Conservation (phyloP, 805 yeast species). For the Hanseniaspora taiwanica region DNA sequence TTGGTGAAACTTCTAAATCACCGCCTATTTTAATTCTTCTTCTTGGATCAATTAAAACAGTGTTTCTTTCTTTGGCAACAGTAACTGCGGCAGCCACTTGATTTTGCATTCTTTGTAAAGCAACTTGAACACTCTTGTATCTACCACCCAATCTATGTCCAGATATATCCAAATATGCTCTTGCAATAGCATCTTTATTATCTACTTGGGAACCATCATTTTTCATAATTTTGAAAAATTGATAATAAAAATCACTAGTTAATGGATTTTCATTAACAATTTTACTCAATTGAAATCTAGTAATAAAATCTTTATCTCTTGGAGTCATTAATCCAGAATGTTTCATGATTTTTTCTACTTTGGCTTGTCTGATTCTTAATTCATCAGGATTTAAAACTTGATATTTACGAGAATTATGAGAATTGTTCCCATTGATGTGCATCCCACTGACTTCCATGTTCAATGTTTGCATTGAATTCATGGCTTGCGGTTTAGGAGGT, state of each 20-base stretch:
- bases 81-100: conserved; percentile 95
- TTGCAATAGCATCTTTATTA: conserved; percentile 70
- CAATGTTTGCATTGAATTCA: conserved; percentile 2
- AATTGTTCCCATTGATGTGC: conserved; percentile 9
- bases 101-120: conserved; percentile 93
- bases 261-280: conserved; percentile 95
- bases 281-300: conserved; percentile 87
- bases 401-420: conserved; percentile 16
- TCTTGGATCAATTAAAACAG: conserved; percentile 74
- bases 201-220: conserved; percentile 29
- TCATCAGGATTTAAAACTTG: conserved; percentile 53
- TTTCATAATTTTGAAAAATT: conserved; percentile 71
- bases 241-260: conserved; percentile 92
- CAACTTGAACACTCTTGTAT: conserved; percentile 73
- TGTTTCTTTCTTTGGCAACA: conserved; percentile 82
- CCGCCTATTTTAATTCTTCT: conserved; percentile 56
- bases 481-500: background rate
- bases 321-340: conserved; percentile 95
- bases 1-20: conserved; percentile 19
- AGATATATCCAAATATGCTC: conserved; percentile 80
- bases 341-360: conserved; percentile 60
- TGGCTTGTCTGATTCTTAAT: conserved; percentile 59
- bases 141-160: conserved; percentile 86
- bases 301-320: conserved; percentile 89
- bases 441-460: too few species aligned